Conservation (phyloP, 208 protist genomes). For the Phytomonas serpens region DNA sequence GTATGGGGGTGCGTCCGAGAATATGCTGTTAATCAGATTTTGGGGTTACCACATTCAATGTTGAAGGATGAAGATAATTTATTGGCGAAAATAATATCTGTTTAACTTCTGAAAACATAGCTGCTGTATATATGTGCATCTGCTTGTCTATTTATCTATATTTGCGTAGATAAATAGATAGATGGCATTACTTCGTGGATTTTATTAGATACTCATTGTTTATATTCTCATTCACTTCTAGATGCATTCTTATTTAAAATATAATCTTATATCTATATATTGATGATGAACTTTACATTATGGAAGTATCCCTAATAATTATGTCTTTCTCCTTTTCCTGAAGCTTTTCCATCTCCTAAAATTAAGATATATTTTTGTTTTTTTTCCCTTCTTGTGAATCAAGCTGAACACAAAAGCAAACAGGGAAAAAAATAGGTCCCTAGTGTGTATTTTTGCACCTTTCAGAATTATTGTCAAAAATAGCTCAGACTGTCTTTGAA, state of each 20-base stretch:
- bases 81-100: not conserved
- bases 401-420: slow-evolving; percentile 11
- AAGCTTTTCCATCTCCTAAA: slow-evolving; percentile 2
- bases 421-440: slow-evolving; percentile 9
- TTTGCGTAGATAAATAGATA: slow-evolving; percentile 9
- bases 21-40: slow-evolving; percentile 3
- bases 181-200: not conserved
- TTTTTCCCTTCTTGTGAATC: slow-evolving; percentile 11
- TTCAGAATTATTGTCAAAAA: slow-evolving; percentile 1
- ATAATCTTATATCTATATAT: not conserved
- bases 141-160: not conserved
- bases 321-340: not conserved
- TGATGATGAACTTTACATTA: slow-evolving; percentile 4
- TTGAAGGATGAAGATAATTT: not conserved
- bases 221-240: slow-evolving; percentile 1
- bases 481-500: slow-evolving; percentile 3
- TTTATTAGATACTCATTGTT: not conserved
- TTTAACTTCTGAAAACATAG: not conserved
- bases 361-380: slow-evolving; percentile 9
- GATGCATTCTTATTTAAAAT: not conserved
- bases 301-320: slow-evolving; percentile 1
- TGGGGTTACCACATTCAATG: not conserved
- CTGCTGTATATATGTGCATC: not conserved
- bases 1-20: not conserved
- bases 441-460: slow-evolving; percentile 2